Conservation (phyloP, 2,329 filamentous ascomycete genomes). For the Lojkania enalia region DNA sequence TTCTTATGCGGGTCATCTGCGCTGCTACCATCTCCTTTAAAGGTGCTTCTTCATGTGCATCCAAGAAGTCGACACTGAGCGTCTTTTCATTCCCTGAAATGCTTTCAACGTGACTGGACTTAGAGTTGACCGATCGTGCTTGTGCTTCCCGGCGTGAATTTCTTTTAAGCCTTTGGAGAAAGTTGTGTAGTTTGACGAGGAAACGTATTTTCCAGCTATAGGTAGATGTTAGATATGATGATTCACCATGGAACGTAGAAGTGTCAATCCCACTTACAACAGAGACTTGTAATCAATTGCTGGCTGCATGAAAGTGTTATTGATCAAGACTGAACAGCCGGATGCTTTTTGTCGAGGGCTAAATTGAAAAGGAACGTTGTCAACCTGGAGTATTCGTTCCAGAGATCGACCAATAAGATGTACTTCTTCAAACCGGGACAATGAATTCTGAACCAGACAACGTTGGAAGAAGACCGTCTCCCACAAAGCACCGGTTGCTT, state of each 20-base stretch:
- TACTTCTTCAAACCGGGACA: not conserved
- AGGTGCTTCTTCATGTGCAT: too few relatives aligned
- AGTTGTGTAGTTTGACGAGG: conserved; percentile 1
- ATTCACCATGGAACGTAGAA: not conserved
- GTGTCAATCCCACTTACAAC: conserved; percentile 1
- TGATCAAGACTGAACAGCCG: not conserved
- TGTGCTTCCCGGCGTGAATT: too few relatives aligned
- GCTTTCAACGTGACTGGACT: too few relatives aligned
- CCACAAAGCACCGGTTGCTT: conserved; percentile 1
- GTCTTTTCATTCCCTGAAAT: too few relatives aligned
- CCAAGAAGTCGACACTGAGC: too few relatives aligned
- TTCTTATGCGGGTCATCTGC: too few relatives aligned
- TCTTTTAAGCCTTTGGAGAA: not conserved
- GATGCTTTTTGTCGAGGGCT: not conserved
- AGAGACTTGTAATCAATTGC: conserved; percentile 4
- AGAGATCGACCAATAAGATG: conserved; percentile 1
- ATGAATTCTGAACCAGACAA: not conserved
- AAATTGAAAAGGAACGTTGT: conserved; percentile 1
- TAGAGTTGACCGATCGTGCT: too few relatives aligned
- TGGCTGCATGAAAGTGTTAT: conserved; percentile 2
- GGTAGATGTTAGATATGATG: not conserved
- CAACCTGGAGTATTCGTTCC: not conserved
- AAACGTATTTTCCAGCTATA: conserved; percentile 7
- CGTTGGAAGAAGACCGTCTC: not conserved
- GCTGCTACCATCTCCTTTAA: too few relatives aligned